Conservation (phyloP, 2,329 filamentous ascomycete genomes). For the Aurifilum marmelostoma region DNA sequence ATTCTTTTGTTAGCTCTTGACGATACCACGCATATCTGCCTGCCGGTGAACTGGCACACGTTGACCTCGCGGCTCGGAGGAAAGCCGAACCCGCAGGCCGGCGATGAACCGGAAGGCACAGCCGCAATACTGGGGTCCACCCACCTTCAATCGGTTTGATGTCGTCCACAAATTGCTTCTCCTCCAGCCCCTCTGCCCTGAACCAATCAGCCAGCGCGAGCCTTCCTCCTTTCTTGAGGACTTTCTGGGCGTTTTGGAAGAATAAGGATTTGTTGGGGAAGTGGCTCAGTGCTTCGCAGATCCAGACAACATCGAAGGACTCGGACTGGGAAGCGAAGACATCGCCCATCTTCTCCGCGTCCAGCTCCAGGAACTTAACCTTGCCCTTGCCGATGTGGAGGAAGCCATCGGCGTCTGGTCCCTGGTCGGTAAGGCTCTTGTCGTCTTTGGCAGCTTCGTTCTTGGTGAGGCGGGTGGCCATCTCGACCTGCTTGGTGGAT, state of each 20-base stretch:
- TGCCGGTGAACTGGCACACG: neutral
- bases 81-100: neutral
- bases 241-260: slow-evolving; percentile 54
- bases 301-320: slow-evolving; percentile 62
- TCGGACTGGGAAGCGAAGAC: slow-evolving; percentile 46
- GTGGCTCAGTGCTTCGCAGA: slow-evolving; percentile 64
- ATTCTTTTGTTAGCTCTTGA: neutral
- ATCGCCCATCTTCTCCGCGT: slow-evolving; percentile 63
- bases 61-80: neutral
- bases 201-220: slow-evolving; percentile 66
- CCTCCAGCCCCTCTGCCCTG: slow-evolving; percentile 52
- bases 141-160: slow-evolving; percentile 63
- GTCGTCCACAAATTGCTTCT: slow-evolving; percentile 51
- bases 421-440: slow-evolving; percentile 21
- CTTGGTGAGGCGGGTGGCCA: slow-evolving; percentile 55
- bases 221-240: slow-evolving; percentile 54
- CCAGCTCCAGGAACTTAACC: slow-evolving; percentile 60
- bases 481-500: slow-evolving; percentile 61
- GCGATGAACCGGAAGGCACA: neutral
- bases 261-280: slow-evolving; percentile 63
- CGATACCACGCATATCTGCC: neutral
- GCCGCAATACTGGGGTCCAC: slow-evolving; percentile 9
- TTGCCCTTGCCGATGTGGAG: slow-evolving; percentile 47
- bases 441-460: slow-evolving; percentile 36
- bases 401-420: slow-evolving; percentile 40